phyloP scores from a whole-genome alignment of 2,329 filamentous ascomycete species.

The Tolypocladium ovalisporum region DNA sequence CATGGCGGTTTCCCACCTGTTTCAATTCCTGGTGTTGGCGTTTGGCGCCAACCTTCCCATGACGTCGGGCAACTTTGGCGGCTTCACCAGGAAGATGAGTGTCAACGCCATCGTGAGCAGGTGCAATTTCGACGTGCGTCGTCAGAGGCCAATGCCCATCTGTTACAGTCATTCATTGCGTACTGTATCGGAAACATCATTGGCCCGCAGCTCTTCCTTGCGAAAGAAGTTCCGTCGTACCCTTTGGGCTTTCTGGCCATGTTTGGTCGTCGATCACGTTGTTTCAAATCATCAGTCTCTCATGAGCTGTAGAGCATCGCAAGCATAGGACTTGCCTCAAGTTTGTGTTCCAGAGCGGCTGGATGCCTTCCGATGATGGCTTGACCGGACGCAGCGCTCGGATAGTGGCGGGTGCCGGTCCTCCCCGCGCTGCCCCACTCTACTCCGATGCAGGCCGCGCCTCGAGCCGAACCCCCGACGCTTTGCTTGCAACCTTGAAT shows the following conservation, averaged over 20 bases:
- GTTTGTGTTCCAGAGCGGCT: neutral
- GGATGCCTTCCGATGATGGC: neutral
- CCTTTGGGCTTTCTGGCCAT: slow-evolving; percentile 50
- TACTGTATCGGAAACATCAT: slow-evolving; percentile 52
- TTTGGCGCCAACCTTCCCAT: slow-evolving; percentile 31
- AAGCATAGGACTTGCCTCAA: neutral
- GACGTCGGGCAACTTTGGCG: slow-evolving; percentile 47
- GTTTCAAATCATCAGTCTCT: neutral
- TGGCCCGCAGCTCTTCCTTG: slow-evolving; percentile 48
- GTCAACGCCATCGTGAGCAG: slow-evolving; percentile 38
- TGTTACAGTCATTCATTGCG: slow-evolving; percentile 35
- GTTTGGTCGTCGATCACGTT: slow-evolving; percentile 25
- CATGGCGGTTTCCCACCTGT: slow-evolving; percentile 41
- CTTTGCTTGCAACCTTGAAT: neutral
- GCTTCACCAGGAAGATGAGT: slow-evolving; percentile 52
- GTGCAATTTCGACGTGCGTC: neutral
- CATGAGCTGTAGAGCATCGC: neutral
- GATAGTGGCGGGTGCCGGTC: neutral
- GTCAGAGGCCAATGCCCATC: neutral
- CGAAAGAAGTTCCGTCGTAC: slow-evolving; percentile 47
- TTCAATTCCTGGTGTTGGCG: slow-evolving; percentile 52
- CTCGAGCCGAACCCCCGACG: neutral
- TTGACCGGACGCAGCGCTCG: neutral
- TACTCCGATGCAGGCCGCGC: neutral
- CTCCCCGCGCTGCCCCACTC: neutral